Evolutionary conservation across 345 rosid species (phyloP).

Genomic region (Lepidium africanum): DNA sequence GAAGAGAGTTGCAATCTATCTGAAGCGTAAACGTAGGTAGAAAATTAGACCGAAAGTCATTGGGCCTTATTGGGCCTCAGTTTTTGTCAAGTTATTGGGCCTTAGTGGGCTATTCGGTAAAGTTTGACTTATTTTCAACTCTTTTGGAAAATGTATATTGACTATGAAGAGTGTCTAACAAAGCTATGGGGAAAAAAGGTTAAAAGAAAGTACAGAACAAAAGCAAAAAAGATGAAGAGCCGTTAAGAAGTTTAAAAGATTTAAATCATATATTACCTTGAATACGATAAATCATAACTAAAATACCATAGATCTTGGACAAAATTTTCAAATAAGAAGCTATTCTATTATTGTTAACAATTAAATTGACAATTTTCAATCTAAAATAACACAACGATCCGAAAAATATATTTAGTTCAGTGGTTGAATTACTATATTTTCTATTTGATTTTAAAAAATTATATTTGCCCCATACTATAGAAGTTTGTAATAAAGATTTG

Average conservation of each 20-base stretch:
- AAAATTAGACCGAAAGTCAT: neutral
- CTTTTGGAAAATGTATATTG: neutral
- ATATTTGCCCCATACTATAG: too few relatives aligned
- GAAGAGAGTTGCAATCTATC: neutral
- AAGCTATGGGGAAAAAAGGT: neutral
- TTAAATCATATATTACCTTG: neutral
- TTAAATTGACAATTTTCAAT: too few relatives aligned
- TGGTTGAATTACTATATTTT: too few relatives aligned
- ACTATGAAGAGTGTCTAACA: neutral
- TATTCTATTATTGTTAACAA: too few relatives aligned
- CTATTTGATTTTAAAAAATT: too few relatives aligned
- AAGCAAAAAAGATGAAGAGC: neutral
- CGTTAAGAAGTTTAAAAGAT: neutral
- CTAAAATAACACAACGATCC: too few relatives aligned
- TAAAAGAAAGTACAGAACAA: neutral
- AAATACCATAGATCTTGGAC: too few relatives aligned
- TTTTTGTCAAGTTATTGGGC: neutral
- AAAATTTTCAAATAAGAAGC: too few relatives aligned
- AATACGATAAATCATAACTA: neutral
- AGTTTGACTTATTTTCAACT: neutral
- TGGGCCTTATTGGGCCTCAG: neutral
- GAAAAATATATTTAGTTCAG: too few relatives aligned
- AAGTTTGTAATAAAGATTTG: too few relatives aligned
- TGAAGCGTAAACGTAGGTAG: neutral
- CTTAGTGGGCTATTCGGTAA: neutral